A percentile compares a stretch with the other conserved stretches of the same genome.
phyloP scores from a whole-genome alignment of 2,329 filamentous ascomycete species.

The Neonectria magnoliae region DNA sequence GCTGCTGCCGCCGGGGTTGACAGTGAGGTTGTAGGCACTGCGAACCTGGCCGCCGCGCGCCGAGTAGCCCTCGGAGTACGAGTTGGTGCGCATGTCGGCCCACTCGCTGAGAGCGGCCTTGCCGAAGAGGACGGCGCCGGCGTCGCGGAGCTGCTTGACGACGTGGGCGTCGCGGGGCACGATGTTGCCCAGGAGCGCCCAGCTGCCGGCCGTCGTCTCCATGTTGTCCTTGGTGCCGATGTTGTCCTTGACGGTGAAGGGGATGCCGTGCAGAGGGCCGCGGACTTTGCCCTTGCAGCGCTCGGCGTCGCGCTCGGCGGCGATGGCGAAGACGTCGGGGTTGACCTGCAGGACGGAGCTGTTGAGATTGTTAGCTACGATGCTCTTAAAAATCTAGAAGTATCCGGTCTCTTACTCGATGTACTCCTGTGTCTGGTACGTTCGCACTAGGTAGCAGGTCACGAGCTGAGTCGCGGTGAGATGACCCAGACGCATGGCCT shows the following conservation, averaged over 20 bases:
- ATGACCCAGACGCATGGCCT: slow-evolving; percentile 61
- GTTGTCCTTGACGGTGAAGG: slow-evolving; percentile 74
- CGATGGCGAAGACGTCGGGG: slow-evolving; percentile 72
- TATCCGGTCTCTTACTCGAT: slow-evolving; percentile 60
- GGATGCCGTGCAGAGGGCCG: slow-evolving; percentile 79
- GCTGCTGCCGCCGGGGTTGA: slow-evolving; percentile 75
- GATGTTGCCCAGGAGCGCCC: slow-evolving; percentile 71
- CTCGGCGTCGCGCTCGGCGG: slow-evolving; percentile 68
- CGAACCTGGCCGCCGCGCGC: slow-evolving; percentile 71
- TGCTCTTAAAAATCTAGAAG: neutral
- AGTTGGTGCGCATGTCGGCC: slow-evolving; percentile 75
- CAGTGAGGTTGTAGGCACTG: slow-evolving; percentile 74
- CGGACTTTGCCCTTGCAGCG: slow-evolving; percentile 64
- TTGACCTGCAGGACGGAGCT: slow-evolving; percentile 73
- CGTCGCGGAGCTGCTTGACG: slow-evolving; percentile 67
- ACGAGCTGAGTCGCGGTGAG: slow-evolving; percentile 68
- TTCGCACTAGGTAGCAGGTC: slow-evolving; percentile 70
- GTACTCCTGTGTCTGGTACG: slow-evolving; percentile 71
- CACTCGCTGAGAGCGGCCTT: slow-evolving; percentile 78
- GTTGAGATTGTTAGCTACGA: neutral
- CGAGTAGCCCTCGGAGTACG: slow-evolving; percentile 75
- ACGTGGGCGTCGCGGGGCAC: slow-evolving; percentile 76
- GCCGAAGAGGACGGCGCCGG: slow-evolving; percentile 75
- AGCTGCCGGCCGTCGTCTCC: slow-evolving; percentile 78
- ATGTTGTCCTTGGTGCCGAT: slow-evolving; percentile 81